A percentile compares a stretch with the other conserved stretches of the same genome.
Evolutionary conservation across 2,329 filamentous ascomycete species (phyloP).

Genomic region (Aspergillus tamarii): DNA sequence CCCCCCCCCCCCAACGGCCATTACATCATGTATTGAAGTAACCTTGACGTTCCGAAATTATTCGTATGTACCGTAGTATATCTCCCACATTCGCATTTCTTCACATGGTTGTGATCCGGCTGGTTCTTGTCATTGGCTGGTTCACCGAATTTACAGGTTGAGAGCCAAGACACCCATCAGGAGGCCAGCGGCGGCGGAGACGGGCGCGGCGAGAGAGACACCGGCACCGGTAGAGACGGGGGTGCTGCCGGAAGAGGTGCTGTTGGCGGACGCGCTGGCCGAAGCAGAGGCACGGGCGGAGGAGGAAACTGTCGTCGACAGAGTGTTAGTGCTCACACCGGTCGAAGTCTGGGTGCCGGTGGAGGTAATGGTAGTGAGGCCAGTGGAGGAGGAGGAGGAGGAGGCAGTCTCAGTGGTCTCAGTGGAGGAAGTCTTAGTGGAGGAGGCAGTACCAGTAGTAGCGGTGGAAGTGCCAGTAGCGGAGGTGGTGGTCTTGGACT

Average conservation of each 20-base stretch:
- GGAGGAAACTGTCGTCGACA: conserved; percentile 10
- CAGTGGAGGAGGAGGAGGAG: conserved; percentile 16
- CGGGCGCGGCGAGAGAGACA: conserved; percentile 16
- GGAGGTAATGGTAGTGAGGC: conserved; percentile 10
- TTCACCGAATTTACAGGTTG: neutral
- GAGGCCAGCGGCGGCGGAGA: conserved; percentile 24
- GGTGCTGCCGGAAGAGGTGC: conserved; percentile 2
- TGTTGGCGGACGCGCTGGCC: neutral
- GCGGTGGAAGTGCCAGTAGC: conserved; percentile 13
- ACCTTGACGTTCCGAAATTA: neutral
- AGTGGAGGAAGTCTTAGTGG: conserved; percentile 13
- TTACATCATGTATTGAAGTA: neutral
- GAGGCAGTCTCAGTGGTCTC: conserved; percentile 13
- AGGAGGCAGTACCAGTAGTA: conserved; percentile 16
- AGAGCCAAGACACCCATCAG: conserved; percentile 25
- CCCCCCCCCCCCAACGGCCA: neutral
- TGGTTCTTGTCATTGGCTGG: neutral
- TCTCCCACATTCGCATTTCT: neutral
- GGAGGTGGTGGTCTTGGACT: conserved; percentile 16
- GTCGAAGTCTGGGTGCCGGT: conserved; percentile 3
- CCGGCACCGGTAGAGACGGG: conserved; percentile 11
- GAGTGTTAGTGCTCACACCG: conserved; percentile 14
- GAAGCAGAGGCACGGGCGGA: conserved; percentile 6
- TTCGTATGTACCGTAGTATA: neutral
- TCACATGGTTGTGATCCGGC: neutral